phyloP scores from a whole-genome alignment of 768 basidiomycete genomes.

The Floccularia luteovirens region DNA sequence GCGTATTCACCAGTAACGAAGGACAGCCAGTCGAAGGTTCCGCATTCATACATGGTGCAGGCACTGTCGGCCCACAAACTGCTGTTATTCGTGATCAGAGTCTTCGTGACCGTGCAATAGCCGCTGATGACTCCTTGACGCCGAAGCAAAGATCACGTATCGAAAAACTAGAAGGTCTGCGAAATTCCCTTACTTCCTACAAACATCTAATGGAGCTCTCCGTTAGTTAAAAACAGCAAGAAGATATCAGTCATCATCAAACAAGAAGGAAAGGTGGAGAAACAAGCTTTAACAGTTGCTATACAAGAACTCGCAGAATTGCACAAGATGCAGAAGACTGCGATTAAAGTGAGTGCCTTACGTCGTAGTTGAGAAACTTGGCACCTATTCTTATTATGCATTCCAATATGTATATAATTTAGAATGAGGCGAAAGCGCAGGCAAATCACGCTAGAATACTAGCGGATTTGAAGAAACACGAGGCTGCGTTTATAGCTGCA shows the following conservation, averaged over 20 bases:
- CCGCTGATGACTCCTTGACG: conserved; percentile 40
- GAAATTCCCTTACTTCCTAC: neutral
- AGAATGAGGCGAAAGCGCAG: conserved; percentile 57
- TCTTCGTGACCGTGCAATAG: conserved; percentile 29
- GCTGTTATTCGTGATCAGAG: conserved; percentile 31
- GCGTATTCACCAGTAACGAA: conserved; percentile 24
- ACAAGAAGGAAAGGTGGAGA: conserved; percentile 62
- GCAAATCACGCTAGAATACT: conserved; percentile 44
- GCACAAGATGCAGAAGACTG: conserved; percentile 63
- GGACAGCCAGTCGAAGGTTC: conserved; percentile 23
- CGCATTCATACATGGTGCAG: conserved; percentile 49
- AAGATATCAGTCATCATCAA: conserved; percentile 64
- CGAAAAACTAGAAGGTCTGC: conserved; percentile 43
- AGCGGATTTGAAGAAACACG: conserved; percentile 51
- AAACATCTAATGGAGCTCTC: conserved; percentile 1
- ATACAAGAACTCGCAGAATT: conserved; percentile 59
- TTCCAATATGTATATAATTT: too few relatives aligned
- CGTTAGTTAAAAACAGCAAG: conserved; percentile 49
- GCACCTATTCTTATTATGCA: conserved; percentile 1
- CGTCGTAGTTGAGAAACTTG: neutral
- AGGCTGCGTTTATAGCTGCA: conserved; percentile 53
- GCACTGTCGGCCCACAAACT: conserved; percentile 39
- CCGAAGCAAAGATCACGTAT: conserved; percentile 46
- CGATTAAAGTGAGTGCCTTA: conserved; percentile 39
- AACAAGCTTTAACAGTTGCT: conserved; percentile 48